These are phyloP conservation scores for Suhomyces yuchorum DNA, from an alignment of 1,139 yeast genomes.

Conservation along the genomic window DNA sequence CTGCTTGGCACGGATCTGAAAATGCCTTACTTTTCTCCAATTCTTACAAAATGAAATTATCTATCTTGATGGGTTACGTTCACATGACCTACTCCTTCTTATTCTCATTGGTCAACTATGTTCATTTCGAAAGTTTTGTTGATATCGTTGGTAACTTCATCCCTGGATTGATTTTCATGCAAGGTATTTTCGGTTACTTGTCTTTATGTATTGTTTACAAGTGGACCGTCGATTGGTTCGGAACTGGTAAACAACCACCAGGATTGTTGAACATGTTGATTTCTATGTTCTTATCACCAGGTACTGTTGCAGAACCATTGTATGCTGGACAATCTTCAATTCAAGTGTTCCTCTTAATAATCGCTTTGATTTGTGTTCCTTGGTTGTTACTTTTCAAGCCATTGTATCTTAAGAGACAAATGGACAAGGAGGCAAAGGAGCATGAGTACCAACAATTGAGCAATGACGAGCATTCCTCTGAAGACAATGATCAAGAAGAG, in stretches of 20 bases:
- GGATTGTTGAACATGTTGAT: conserved; percentile 80
- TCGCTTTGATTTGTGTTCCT: conserved; percentile 76
- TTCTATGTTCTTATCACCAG: conserved; percentile 80
- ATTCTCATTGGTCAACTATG: conserved; percentile 68
- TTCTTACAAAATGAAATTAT: conserved; percentile 80
- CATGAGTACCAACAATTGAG: conserved; percentile 34
- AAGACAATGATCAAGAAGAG: conserved; percentile 20
- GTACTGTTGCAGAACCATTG: conserved; percentile 65
- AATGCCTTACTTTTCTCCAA: conserved; percentile 72
- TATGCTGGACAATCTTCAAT: conserved; percentile 64
- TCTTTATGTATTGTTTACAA: conserved; percentile 73
- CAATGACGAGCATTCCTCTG: conserved; percentile 16
- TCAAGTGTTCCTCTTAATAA: conserved; percentile 58
- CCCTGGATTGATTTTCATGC: conserved; percentile 82
- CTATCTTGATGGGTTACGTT: conserved; percentile 75
- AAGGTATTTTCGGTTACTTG: conserved; percentile 78
- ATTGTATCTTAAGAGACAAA: conserved; percentile 41
- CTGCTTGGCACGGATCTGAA: conserved; percentile 83
- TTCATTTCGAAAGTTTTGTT: conserved; percentile 57
- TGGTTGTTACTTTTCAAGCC: conserved; percentile 75
- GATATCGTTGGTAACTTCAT: conserved; percentile 77
- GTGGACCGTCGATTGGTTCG: conserved; percentile 79
- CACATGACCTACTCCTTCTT: conserved; percentile 77
- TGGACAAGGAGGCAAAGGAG: conserved; percentile 44
- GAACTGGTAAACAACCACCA: conserved; percentile 71